phyloP scores from a whole-genome alignment of 2,329 filamentous ascomycete genomes.

The Aspergillus caelatus region DNA sequence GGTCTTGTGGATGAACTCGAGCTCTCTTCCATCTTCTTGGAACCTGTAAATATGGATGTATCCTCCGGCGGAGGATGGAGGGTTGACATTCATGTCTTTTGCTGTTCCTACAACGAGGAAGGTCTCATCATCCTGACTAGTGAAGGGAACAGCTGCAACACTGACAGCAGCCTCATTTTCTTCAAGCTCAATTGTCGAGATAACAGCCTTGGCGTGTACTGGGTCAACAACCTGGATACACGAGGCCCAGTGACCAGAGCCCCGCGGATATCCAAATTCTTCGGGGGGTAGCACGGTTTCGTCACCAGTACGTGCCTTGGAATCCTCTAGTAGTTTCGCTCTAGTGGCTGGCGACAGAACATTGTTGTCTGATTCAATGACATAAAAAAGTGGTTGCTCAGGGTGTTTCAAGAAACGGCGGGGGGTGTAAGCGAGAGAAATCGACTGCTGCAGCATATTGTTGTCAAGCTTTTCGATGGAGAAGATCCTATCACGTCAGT shows the following conservation, averaged over 20 bases:
- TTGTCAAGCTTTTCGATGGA: constrained; percentile 83
- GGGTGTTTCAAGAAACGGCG: constrained; percentile 86
- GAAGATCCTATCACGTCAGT: constrained; percentile 68
- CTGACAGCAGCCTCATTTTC: constrained; percentile 93
- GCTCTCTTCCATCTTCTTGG: constrained; percentile 78
- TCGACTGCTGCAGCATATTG: constrained; percentile 82
- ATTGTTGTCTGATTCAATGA: constrained; percentile 91
- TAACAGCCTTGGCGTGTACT: constrained; percentile 69
- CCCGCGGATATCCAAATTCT: constrained; percentile 87
- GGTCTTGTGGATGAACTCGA: constrained; percentile 97
- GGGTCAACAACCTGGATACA: constrained; percentile 94
- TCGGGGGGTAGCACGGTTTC: constrained; percentile 70
- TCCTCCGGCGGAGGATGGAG: constrained; percentile 73
- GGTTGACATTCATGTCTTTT: constrained; percentile 81
- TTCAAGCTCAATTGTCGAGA: constrained; percentile 78
- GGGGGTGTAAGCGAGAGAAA: constrained; percentile 87
- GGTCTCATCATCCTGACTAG: constrained; percentile 82
- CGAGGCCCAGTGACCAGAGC: constrained; percentile 87
- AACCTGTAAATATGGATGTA: constrained; percentile 94
- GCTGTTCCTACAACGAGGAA: constrained; percentile 95
- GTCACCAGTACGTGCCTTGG: constrained; percentile 71
- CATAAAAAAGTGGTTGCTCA: constrained; percentile 86
- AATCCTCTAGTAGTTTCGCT: constrained; percentile 72
- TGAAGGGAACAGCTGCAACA: constrained; percentile 79
- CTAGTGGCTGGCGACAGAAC: constrained; percentile 79